Base-by-base conservation (phyloP, 2,329 filamentous ascomycete species). In the Apiospora phragmitis region DNA sequence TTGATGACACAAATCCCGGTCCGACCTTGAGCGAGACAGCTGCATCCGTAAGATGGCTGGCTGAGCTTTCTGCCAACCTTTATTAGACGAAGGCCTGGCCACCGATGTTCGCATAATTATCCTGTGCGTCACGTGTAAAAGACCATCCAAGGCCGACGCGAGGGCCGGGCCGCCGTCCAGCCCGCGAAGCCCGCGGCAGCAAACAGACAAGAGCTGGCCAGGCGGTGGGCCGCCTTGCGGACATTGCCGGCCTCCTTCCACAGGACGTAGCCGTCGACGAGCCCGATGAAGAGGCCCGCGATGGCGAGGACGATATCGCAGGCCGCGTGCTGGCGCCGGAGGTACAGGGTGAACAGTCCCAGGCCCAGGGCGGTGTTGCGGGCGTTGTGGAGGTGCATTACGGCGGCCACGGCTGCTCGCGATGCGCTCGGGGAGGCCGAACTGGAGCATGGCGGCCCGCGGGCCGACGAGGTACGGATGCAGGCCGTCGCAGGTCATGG, bases 401-500 rank as follows among this genome's bases (percentile, higher is more conserved):
- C 73, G 2, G 76, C 71, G 14, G 70, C 71, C 71, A 71, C 1
- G 74, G 73, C 1, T 41, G 35, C 65, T 32, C 5, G 77, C 77
- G 68, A 78, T 73, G 65, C 70, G 74, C 0, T 47, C 68, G 4
- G 74, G 75, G 8, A 78, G 71, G 21, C 77, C 76, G 59, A 78
- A 79, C 49, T 77, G 76, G 16, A 70, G 73, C 74, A 79, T 75
- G 24, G 77, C 70, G 9, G 24, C 72, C 5, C 67, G 70, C 2
- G 77, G 49, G 65, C 77, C 69, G 41, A 76, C 69, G 41, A 76
- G 72, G 11, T 74, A 43, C 1, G 75, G 66, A 75, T 75, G 78
- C 32, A 76, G 70, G 1, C 77, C 77, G n/a, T 77, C 77, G 38
- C 78, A 76, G 1, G 74, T 74, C 74, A 76, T 78, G 3, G 69